Base-by-base conservation (phyloP, 805 yeast species). In the Starmerella apicola region DNA sequence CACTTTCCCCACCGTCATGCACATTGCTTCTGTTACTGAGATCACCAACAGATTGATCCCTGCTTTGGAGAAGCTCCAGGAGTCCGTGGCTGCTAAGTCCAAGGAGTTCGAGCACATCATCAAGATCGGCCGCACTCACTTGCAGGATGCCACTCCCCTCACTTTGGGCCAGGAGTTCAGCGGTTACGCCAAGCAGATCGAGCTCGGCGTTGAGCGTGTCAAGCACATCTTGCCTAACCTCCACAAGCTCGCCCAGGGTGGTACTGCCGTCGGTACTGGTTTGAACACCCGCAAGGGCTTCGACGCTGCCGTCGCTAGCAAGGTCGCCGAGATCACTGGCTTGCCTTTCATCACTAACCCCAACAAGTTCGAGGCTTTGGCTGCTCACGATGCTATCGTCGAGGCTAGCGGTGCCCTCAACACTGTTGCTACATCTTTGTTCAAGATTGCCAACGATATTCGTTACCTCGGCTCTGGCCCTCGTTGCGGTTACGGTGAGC, bases 1-100 rank as follows among this genome's bases (percentile, higher is more conserved):
- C 66, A 91, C 97, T 40, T 91, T 91, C 81, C 98, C 98, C 52
- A 86, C 98, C 27, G 98, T 88, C 41, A 91, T 91, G 98, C 98
- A 91, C 69, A 88, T 91, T 65, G 96, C 98, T 42, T 95, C 97
- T 16, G 95, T 86, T 48, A 73, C 81, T 32, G 95, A 88, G 68
- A 81, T 88, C 65, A 66, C 78, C 39, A 56, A 72, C 58, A 67
- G 70, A 31, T 71, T 91, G 62, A 52, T 88, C 38, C 98, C 98
- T 15, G 82, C 84, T 57, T 70, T 91, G 58, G 68, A 72, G 43
- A 68, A 66, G 32, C 76, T 91, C 57, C 81, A 81, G 63, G 81
- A 78, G 56, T 70, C 95, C n/a, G 67, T 91, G 50, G 71, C 72
- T 36, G 69, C 60, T 45, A 91, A 91, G 68, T 59, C 85, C 27